Conservation (phyloP, 176 grass and related monocot genomes). For the Eleusine indica region DNA sequence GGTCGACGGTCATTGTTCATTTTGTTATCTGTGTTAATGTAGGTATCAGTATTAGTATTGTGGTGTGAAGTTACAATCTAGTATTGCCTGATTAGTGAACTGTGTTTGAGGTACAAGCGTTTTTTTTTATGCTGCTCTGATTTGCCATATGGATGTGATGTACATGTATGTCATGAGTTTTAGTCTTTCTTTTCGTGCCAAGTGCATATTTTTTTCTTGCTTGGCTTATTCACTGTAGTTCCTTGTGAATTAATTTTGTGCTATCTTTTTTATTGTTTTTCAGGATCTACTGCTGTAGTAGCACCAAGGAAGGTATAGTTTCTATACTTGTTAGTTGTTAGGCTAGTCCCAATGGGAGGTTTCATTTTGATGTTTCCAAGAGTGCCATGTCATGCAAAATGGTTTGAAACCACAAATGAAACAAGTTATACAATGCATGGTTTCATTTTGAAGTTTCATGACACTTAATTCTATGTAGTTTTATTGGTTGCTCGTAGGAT, state of each 20-base stretch:
- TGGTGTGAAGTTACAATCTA: neutral
- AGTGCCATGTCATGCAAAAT: too few species aligned
- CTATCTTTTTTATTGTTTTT: slow-evolving; percentile 23
- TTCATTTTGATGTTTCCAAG: too few species aligned
- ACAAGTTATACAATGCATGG: too few species aligned
- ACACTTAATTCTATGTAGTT: too few species aligned
- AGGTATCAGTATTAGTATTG: neutral
- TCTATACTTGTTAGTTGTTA: neutral
- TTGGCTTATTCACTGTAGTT: neutral
- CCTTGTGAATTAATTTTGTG: slow-evolving; percentile 31
- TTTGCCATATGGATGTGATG: neutral
- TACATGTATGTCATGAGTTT: slow-evolving; percentile 1
- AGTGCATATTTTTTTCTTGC: neutral
- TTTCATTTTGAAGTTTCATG: too few species aligned
- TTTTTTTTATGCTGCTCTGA: neutral
- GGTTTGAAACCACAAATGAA: too few species aligned
- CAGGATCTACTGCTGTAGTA: slow-evolving; percentile 34
- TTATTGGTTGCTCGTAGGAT: too few species aligned
- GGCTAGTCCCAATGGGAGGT: too few species aligned
- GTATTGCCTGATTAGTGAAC: neutral
- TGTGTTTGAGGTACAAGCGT: neutral
- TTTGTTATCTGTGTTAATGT: slow-evolving; percentile 6
- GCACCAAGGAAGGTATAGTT: slow-evolving; percentile 47
- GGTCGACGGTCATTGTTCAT: neutral
- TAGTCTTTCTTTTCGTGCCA: neutral